Base-by-base conservation (phyloP, 441 rosid species). In the Populus hybrid region DNA sequence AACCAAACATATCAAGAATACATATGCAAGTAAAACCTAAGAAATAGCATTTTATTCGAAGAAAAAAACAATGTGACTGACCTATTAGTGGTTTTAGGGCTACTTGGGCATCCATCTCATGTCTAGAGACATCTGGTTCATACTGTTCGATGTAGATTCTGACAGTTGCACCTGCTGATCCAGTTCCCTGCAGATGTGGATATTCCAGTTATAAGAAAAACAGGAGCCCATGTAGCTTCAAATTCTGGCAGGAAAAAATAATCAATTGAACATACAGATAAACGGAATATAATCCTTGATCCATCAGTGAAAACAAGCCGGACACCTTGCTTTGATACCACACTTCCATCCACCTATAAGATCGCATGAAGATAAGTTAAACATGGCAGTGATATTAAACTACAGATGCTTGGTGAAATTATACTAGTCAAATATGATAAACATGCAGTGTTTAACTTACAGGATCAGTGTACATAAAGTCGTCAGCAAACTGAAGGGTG, bases 91-190 rank as follows among this genome's bases (percentile, higher is more conserved):
- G 96, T 80, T 91, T 94, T 35, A 94, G 83, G 78, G 94, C 96
- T 63, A 77, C 84, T 81, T 94, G 98, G 73, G 99, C 99, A 88
- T 96, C 97, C 86, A 89, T 28, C 67, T 92, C 96, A 73, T 96
- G 96, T 78, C 91, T 94, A 32, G 93, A 91, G 78, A 80, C 95
- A 83, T 94, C 92, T 20, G 91, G 91, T 87, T 92, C 92, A 73
- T 87, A 94, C 76, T 93, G 96, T 80, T 96, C 98, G 21, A 93
- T 86, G 82, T 93, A 96, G 80, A 91, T 80, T 84, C 98, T 88
- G 74, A 94, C 85, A 4, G 97, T 96, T 71, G 98, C 99, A 79
- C 99, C 98, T 7, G 98, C 95, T 68, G 98, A 91, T 76, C 99
- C 97, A 79, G 97, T 95, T 85, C 97, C 99, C 97, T 94, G 84